Conservation (phyloP, 2,329 filamentous ascomycete species). For the Neopestalotiopsis rosae region DNA sequence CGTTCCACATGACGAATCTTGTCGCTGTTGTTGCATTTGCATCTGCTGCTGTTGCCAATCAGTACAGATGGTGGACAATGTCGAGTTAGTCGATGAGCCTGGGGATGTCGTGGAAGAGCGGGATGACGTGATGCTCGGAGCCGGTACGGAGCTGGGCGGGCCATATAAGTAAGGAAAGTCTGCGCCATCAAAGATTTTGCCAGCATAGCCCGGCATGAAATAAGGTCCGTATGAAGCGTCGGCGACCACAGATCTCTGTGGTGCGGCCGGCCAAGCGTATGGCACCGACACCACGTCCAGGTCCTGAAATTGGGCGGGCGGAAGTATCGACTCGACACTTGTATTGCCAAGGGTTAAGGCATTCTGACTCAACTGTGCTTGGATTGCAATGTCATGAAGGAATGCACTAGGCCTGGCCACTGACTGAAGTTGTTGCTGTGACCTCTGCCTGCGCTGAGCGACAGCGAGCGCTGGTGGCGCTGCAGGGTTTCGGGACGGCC, state of each 20-base stretch:
- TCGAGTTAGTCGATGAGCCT: conserved; percentile 35
- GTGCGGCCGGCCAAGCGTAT: not conserved
- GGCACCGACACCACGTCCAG: conserved; percentile 1
- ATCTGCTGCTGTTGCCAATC: conserved; percentile 30
- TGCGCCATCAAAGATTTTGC: not conserved
- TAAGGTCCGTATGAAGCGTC: not conserved
- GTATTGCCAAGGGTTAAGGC: not conserved
- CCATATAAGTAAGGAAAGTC: not conserved
- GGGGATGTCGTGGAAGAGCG: conserved; percentile 25
- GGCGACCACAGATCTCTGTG: not conserved
- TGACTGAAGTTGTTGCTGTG: not conserved
- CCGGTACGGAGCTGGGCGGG: not conserved
- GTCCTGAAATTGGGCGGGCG: not conserved
- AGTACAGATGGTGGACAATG: conserved; percentile 36
- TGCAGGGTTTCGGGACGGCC: not conserved
- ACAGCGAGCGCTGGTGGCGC: not conserved
- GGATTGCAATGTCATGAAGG: not conserved
- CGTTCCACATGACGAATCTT: conserved; percentile 19
- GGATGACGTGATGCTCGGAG: not conserved
- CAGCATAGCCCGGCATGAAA: not conserved
- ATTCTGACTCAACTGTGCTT: not conserved
- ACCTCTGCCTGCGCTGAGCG: no score
- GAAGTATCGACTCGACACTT: not conserved
- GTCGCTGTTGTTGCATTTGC: not conserved
- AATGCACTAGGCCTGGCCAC: not conserved